phyloP scores from a whole-genome alignment of 2,329 filamentous ascomycete genomes.

The Zasmidium cellare region DNA sequence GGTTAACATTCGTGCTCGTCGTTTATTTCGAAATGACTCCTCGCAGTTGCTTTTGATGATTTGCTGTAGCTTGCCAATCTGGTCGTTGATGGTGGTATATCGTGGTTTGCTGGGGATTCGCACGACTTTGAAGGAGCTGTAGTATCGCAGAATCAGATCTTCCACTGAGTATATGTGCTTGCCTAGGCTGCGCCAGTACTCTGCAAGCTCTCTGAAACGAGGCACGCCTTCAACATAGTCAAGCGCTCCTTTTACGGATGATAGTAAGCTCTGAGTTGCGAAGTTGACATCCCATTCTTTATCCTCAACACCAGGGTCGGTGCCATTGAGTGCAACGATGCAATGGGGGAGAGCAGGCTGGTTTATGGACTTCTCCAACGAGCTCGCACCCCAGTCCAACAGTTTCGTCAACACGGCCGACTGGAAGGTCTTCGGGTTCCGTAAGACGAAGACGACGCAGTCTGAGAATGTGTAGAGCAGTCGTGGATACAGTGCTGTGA shows the following conservation, averaged over 20 bases:
- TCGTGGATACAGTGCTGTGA: slow-evolving; percentile 42
- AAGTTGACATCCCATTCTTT: slow-evolving; percentile 36
- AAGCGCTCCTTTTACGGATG: slow-evolving; percentile 32
- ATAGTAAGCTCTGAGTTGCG: slow-evolving; percentile 34
- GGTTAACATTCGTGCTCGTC: slow-evolving; percentile 49
- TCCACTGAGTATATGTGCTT: slow-evolving; percentile 46
- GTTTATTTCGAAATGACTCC: slow-evolving; percentile 44
- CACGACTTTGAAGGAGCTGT: slow-evolving; percentile 49
- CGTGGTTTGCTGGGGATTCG: slow-evolving; percentile 48
- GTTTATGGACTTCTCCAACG: slow-evolving; percentile 55
- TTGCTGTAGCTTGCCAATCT: slow-evolving; percentile 48
- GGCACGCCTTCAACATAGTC: slow-evolving; percentile 35
- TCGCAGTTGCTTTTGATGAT: slow-evolving; percentile 45
- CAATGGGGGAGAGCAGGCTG: slow-evolving; percentile 57
- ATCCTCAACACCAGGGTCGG: slow-evolving; percentile 34
- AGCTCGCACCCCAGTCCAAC: slow-evolving; percentile 53
- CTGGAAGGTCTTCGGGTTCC: slow-evolving; percentile 40
- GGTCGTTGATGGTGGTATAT: slow-evolving; percentile 51
- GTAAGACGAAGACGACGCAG: slow-evolving; percentile 45
- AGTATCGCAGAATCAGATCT: slow-evolving; percentile 53
- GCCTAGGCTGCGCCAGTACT: slow-evolving; percentile 44
- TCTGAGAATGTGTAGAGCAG: slow-evolving; percentile 47
- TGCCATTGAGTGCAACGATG: slow-evolving; percentile 50
- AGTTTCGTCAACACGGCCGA: slow-evolving; percentile 40
- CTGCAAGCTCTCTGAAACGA: slow-evolving; percentile 40